Conservation (phyloP, 1,284 basidiomycete genomes). For the Anthracocystis setariae region DNA sequence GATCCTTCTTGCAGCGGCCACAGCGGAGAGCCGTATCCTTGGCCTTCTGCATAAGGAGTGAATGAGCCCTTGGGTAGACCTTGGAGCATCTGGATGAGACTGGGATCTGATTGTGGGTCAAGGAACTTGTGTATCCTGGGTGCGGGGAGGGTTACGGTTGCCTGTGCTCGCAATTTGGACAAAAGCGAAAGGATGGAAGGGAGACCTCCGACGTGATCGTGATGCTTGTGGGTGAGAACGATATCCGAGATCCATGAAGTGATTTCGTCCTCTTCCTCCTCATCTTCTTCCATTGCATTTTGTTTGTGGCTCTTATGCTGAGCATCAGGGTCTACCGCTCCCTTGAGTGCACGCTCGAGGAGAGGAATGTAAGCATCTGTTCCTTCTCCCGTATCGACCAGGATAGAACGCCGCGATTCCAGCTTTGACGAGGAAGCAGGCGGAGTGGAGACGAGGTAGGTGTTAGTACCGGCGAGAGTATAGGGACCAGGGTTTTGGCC, state of each 20-base stretch:
- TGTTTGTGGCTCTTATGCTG: constrained; percentile 3
- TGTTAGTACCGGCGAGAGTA: constrained; percentile 90
- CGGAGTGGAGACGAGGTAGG: constrained; percentile 79
- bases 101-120: constrained; percentile 69
- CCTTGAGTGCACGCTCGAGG: constrained; percentile 74
- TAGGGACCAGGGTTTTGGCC: constrained; percentile 88
- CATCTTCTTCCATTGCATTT: constrained; percentile 26
- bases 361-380: constrained; percentile 76
- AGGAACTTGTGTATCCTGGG: constrained; percentile 70
- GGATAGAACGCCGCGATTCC: constrained; percentile 75
- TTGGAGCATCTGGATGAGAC: constrained; percentile 86
- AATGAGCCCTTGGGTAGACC: constrained; percentile 83
- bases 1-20: constrained; percentile 45
- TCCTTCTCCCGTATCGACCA: constrained; percentile 90
- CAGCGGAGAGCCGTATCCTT: constrained; percentile 15
- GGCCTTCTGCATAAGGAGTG: constrained; percentile 69
- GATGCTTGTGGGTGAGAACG: constrained; percentile 88
- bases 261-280: constrained; percentile 38
- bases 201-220: constrained; percentile 85
- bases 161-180: constrained; percentile 66
- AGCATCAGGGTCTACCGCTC: constrained; percentile 21
- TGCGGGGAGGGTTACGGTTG: constrained; percentile 54
- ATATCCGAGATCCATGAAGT: constrained; percentile 72
- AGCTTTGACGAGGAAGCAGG: constrained; percentile 53
- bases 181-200: constrained; percentile 78